phyloP scores from a whole-genome alignment of 163 green algal species.

The Chloromonas sp. region DNA sequence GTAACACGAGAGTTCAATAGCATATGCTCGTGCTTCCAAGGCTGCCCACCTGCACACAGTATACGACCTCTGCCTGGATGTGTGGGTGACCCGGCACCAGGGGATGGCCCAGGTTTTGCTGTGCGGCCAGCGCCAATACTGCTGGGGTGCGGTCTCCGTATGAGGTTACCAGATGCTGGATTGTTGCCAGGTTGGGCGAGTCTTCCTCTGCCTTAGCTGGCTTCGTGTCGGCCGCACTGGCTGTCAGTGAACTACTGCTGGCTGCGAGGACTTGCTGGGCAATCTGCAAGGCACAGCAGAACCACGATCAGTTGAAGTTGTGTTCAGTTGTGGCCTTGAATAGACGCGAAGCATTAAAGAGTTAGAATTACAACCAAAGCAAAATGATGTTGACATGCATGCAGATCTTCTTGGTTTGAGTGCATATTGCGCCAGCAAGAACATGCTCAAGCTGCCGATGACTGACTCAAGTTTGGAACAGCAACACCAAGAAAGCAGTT shows the following conservation, averaged over 20 bases:
- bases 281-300: too few species aligned
- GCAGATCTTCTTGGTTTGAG: too few species aligned
- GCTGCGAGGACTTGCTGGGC: neutral
- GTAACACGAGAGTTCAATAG: neutral
- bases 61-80: conserved; percentile 88
- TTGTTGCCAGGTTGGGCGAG: conserved; percentile 58
- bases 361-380: too few species aligned
- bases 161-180: conserved; percentile 65
- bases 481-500: too few species aligned
- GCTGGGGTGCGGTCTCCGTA: conserved; percentile 81
- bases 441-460: too few species aligned
- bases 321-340: too few species aligned
- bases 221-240: neutral
- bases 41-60: conserved; percentile 23
- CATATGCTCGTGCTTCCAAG: neutral
- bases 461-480: too few species aligned
- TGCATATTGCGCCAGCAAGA: too few species aligned
- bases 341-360: too few species aligned
- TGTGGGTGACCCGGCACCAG: conserved; percentile 63
- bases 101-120: conserved; percentile 59
- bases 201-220: neutral
- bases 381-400: too few species aligned
- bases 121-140: conserved; percentile 65
- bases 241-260: neutral
- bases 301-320: too few species aligned